Conservation (phyloP, 176 grass and related monocot species). For the Zoysia japonica region DNA sequence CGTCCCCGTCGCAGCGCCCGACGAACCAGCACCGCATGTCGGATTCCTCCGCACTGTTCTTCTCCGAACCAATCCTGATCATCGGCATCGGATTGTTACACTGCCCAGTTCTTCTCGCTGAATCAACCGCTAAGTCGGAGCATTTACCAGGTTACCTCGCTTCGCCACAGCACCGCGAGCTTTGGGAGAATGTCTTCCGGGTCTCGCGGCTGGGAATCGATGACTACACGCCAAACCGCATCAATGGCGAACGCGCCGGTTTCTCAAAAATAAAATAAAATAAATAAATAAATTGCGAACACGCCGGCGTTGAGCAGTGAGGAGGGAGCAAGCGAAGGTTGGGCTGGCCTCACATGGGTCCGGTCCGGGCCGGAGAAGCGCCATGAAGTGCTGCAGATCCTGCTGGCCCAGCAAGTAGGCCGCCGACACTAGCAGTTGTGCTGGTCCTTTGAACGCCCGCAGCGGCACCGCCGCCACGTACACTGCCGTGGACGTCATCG, state of each 20-base stretch:
- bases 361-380: slow-evolving; percentile 56
- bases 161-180: slow-evolving; percentile 52
- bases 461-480: slow-evolving; percentile 81
- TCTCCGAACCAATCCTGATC: slow-evolving; percentile 69
- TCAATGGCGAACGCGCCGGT: not conserved
- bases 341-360: slow-evolving; percentile 35
- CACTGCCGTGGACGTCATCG: slow-evolving; percentile 28
- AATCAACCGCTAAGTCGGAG: not conserved
- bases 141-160: slow-evolving; percentile 60
- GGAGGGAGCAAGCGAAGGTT: not conserved
- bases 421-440: slow-evolving; percentile 59
- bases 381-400: slow-evolving; percentile 84
- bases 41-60: slow-evolving; percentile 57
- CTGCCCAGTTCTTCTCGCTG: not conserved
- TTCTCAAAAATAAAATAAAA: no score
- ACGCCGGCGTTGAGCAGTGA: not conserved
- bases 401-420: slow-evolving; percentile 56
- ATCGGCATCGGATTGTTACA: not conserved
- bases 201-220: slow-evolving; percentile 83
- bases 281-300: not conserved
- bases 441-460: slow-evolving; percentile 52
- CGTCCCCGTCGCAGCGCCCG: slow-evolving; percentile 49
- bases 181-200: slow-evolving; percentile 60
- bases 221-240: slow-evolving; percentile 33
- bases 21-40: slow-evolving; percentile 70